A percentile compares a stretch with the other conserved stretches of the same genome.
phyloP scores from a whole-genome alignment of 2,329 filamentous ascomycete species.

The Fusarium continuum region DNA sequence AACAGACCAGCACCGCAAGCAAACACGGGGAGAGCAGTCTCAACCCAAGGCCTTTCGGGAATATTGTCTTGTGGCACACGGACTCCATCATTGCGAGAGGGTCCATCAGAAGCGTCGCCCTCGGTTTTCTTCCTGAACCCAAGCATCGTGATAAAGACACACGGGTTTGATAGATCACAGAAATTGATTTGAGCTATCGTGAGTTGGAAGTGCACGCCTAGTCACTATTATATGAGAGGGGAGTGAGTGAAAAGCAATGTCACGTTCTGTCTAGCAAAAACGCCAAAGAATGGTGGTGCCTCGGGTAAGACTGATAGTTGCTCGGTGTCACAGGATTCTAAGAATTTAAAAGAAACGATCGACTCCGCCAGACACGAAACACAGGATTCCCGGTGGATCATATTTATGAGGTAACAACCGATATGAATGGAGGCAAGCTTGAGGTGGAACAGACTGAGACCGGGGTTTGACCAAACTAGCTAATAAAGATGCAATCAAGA shows the following conservation, averaged over 20 bases:
- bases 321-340: constrained; percentile 19
- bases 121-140: constrained; percentile 27
- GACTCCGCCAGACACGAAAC: neutral
- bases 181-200: neutral
- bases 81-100: constrained; percentile 2
- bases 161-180: neutral
- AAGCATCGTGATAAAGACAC: constrained; percentile 22
- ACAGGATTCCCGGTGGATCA: neutral
- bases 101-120: constrained; percentile 18
- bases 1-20: constrained; percentile 92
- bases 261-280: neutral
- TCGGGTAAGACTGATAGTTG: neutral
- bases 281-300: constrained; percentile 1
- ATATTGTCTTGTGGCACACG: neutral
- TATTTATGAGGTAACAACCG: neutral
- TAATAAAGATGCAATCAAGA: neutral
- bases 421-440: constrained; percentile 6
- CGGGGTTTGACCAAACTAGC: too few relatives aligned
- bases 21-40: constrained; percentile 70
- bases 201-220: constrained; percentile 1
- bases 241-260: neutral
- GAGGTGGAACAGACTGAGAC: constrained; percentile 2
- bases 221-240: constrained; percentile 3
- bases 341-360: neutral
- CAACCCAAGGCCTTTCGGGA: constrained; percentile 26